Percentiles rank a stretch among this genome's conserved stretches.
Evolutionary conservation across 306 rosid species (phyloP).

Genomic region (Fagus crenata): DNA sequence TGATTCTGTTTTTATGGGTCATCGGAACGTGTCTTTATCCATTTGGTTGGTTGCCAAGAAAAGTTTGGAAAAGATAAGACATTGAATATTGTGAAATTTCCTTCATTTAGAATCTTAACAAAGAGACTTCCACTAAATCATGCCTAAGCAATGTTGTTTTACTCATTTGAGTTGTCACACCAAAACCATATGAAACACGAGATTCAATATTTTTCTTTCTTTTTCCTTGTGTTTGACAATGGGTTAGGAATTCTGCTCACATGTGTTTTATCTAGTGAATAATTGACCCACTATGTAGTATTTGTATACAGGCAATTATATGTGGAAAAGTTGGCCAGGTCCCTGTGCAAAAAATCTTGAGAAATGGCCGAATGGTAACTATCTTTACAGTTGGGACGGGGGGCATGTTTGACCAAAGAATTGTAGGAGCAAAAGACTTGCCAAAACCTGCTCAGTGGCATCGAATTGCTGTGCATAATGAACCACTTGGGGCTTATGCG

Average conservation of each 20-base stretch:
- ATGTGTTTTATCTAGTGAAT: constrained; percentile 14
- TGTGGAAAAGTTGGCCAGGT: constrained; percentile 96
- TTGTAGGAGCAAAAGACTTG: constrained; percentile 50
- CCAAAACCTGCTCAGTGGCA: constrained; percentile 96
- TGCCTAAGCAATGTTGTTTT: neutral
- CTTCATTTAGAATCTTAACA: neutral
- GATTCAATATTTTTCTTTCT: neutral
- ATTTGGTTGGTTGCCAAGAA: neutral
- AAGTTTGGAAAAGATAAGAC: neutral
- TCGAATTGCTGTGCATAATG: constrained; percentile 91
- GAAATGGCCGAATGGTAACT: constrained; percentile 76
- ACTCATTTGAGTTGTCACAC: neutral
- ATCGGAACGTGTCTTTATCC: neutral
- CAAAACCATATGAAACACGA: neutral
- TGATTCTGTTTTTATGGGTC: constrained; percentile 7
- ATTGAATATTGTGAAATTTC: neutral
- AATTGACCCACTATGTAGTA: constrained; percentile 28
- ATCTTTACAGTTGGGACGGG: constrained; percentile 96
- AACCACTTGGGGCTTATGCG: constrained; percentile 74
- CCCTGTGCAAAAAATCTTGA: constrained; percentile 91
- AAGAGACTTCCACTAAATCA: neutral
- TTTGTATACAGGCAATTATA: constrained; percentile 68
- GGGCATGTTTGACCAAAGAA: constrained; percentile 94
- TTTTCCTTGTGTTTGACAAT: constrained; percentile 1
- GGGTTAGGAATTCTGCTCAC: neutral